A percentile compares a stretch with the other conserved stretches of the same genome.
Conservation (phyloP, 2,329 filamentous ascomycete genomes). For the Akanthomyces uredinophilus region DNA sequence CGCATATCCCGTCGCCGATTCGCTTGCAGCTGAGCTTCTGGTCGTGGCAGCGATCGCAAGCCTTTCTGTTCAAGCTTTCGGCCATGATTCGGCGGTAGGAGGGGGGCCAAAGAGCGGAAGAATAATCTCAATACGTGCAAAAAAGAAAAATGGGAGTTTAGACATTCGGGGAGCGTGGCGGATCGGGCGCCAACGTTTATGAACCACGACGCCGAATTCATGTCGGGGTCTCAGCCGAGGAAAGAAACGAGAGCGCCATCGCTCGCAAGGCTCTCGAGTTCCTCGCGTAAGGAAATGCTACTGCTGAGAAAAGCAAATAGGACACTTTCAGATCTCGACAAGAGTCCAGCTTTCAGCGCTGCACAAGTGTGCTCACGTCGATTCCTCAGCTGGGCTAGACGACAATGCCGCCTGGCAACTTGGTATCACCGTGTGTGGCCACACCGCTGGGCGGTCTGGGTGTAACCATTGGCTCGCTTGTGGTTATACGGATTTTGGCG, state of each 20-base stretch:
- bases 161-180: not conserved
- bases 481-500: slow-evolving; percentile 2
- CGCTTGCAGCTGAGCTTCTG: slow-evolving; percentile 44
- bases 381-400: not conserved
- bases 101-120: not conserved
- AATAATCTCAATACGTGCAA: not conserved
- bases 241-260: not conserved
- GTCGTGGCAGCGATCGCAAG: slow-evolving; percentile 42
- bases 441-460: not conserved
- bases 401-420: not conserved
- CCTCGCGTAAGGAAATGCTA: not conserved
- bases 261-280: not conserved
- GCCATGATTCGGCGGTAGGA: slow-evolving; percentile 31
- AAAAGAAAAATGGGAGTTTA: not conserved
- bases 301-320: not conserved
- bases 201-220: slow-evolving; percentile 11
- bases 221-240: not conserved
- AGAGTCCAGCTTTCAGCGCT: not conserved
- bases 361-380: not conserved
- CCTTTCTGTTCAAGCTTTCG: slow-evolving; percentile 36
- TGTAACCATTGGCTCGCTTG: slow-evolving; percentile 3
- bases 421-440: not conserved
- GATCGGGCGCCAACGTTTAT: slow-evolving; percentile 5
- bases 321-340: not conserved
- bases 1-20: slow-evolving; percentile 34